A percentile compares a stretch with the other conserved stretches of the same genome.
phyloP scores from a whole-genome alignment of 768 basidiomycete genomes.

The Mycena venus region DNA sequence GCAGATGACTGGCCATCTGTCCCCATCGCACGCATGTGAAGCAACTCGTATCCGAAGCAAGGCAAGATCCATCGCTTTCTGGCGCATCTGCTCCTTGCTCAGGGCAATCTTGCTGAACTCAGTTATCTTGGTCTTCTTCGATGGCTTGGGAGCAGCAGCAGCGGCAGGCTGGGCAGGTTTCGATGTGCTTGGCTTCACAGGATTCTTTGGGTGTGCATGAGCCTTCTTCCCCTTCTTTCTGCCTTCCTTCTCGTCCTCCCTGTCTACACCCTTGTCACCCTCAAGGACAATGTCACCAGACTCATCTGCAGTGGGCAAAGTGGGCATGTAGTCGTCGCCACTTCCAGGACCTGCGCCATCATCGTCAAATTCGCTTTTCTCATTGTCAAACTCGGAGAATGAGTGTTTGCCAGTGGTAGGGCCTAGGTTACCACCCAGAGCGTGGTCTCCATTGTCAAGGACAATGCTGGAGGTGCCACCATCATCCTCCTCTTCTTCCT shows the following conservation, averaged over 20 bases:
- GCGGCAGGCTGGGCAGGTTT: background rate
- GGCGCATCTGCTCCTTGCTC: background rate
- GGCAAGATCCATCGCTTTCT: background rate
- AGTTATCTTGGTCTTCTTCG: background rate
- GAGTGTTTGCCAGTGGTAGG: background rate
- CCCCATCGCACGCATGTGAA: background rate
- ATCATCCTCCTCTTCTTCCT: background rate
- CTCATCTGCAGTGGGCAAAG: background rate
- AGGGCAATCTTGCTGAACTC: background rate
- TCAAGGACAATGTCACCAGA: background rate
- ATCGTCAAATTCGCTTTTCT: background rate
- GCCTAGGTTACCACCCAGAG: no score
- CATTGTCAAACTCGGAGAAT: background rate
- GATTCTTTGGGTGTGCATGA: background rate
- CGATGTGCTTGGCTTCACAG: background rate
- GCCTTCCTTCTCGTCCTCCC: background rate
- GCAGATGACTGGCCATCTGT: background rate
- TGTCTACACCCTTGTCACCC: background rate
- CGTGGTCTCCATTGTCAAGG: background rate
- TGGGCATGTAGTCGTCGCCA: background rate
- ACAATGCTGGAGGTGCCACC: background rate
- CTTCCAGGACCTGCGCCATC: background rate
- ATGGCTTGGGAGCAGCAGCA: background rate
- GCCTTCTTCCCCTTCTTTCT: background rate
- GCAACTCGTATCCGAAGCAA: background rate